Evolutionary conservation across 345 rosid genomes (phyloP), one percentile per base, ranked within the genome.

Genomic region (Carallia pectinifolia): DNA sequence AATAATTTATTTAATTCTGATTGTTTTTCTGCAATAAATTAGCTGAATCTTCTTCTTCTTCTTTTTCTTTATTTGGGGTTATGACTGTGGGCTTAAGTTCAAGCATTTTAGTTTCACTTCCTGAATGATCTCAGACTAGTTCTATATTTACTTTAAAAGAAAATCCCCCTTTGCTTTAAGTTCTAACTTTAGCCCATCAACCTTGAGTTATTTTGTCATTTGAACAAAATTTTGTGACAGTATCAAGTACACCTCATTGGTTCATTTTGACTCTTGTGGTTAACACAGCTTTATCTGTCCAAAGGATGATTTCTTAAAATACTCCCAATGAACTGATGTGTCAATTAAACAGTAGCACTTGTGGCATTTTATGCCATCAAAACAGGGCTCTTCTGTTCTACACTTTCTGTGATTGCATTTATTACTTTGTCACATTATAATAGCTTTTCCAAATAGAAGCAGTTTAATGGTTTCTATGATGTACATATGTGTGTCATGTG

Each of bases 121-220:
- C 60, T 18, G 18, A 19, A 48, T 53, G 61, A 37, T 37, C 3
- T 67, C 16, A 44, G 53, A 55, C 27, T 54, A 23, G 36, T 15
- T 67, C 58, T 67, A 56, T n/a, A 34, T 55, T 55, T 19, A 55
- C 33, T 66, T 38, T 37, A 44, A 34, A 54, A 31, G 56, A 36
- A 29, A 36, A 15, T 15, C 27, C 27, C 37, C 4, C 17, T 37
- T 19, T 12, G 19, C 8, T 39, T 62, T 23, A 53, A 38, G 7
- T 27, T 12, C 29, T 23, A 23, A 37, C 30, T 27, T 23, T 18
- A 6, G 17, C 50, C 38, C 62, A 16, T 38, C 71, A 37, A 13
- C 1, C 13, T 27, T 13, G 18, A 38, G 62, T 61, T 23, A 56
- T 37, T 56, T 7, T 67, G 62, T 17, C 37, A 4, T 6, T 38